These are phyloP conservation scores for Verbascum thapsus DNA, from an alignment of 257 asterid species.

Conservation along the genomic window DNA sequence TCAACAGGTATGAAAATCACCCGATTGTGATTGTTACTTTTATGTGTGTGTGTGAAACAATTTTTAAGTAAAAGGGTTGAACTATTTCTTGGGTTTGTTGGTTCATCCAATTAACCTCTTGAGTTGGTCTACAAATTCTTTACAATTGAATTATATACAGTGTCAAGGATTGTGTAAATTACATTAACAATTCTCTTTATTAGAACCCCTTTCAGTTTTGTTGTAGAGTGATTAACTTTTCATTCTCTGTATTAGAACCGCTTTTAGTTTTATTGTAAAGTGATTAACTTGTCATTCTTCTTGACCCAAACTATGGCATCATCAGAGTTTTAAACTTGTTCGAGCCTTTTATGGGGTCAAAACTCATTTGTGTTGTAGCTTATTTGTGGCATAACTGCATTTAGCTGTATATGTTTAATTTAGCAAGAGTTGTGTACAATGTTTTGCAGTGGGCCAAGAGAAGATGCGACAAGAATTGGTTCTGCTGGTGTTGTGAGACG, in stretches of 20 bases:
- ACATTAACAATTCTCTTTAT: neutral
- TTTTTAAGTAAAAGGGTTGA: neutral
- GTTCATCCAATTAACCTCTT: neutral
- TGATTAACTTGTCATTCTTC: neutral
- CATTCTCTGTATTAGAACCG: neutral
- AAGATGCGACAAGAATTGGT: conserved; percentile 85
- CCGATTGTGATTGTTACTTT: neutral
- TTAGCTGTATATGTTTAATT: neutral
- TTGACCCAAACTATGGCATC: neutral
- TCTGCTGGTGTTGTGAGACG: conserved; percentile 91
- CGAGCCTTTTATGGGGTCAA: neutral
- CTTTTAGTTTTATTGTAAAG: neutral
- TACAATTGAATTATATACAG: too few species aligned
- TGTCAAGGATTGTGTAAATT: neutral
- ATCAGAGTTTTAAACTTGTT: neutral
- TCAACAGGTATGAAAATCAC: conserved; percentile 60
- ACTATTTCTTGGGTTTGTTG: neutral
- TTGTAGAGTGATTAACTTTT: neutral
- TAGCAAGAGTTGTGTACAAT: neutral
- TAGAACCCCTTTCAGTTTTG: too few species aligned
- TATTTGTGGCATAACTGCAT: neutral
- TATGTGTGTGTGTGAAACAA: neutral
- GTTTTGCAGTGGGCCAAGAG: conserved; percentile 70
- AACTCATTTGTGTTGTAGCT: neutral
- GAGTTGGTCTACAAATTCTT: neutral